Base-by-base conservation (phyloP, 2,329 filamentous ascomycete genomes). In the Acrocalymma vagum region DNA sequence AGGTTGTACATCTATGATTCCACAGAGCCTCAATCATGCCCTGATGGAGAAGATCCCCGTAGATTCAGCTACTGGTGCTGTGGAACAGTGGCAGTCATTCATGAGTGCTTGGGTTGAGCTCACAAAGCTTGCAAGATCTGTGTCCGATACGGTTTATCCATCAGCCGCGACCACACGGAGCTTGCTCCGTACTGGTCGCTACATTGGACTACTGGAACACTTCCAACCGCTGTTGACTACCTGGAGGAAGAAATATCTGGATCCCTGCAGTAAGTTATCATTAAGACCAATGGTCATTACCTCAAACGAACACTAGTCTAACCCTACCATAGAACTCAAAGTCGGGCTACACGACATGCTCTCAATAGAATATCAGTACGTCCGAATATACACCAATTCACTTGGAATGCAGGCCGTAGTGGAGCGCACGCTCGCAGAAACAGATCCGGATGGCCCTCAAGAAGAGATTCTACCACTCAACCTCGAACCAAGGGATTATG, bases 391-490 rank as follows among this genome's bases (percentile, higher is more conserved):
- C 37, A 71, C 70, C 25, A 76, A 76, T 30, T 74, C 72, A 0
- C 70, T 82, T 5, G 78, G 78, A 3, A 78, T 82, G 62, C 79
- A 82, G 58, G 79, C 79, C 3, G 75, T 82, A 3, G 78, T 81
- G 3, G 79, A 82, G 43, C 75, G 78, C n/a, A 75, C 73, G 1
- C 63, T 78, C n/a, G 63, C 65, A 6, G 65, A 70, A 35, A 61
- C 63, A 15, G 65, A 71, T 45, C 62, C 63, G 4, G 63, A 68
- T 9, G 61, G 60, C 1, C 60, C 61, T 25, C 74, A 61, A 39
- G 64, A 67, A 26, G 63, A 69, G 8, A 62, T 75, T 24, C 55
- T 74, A 9, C 61, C 72, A 9, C 66, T 76, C 50, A 69, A 71
- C 31, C 70, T 78, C 15, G 75, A 78, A 39, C 69, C 74, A 2